A percentile compares a stretch with the other conserved stretches of the same genome.
Evolutionary conservation across 2,329 filamentous ascomycete species (phyloP).

Genomic region (Huntiella moniliformis): DNA sequence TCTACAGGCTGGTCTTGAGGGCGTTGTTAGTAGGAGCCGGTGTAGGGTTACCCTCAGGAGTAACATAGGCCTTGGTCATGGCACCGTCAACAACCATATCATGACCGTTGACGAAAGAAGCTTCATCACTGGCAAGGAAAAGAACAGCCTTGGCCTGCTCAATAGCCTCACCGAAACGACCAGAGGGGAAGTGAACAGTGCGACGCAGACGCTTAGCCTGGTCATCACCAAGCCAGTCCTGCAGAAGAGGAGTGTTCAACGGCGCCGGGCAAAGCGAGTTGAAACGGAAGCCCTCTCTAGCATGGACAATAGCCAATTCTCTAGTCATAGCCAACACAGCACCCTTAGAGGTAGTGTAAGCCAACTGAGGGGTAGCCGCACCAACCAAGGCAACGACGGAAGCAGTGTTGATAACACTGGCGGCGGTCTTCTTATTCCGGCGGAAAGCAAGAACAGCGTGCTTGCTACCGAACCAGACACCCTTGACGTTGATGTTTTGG

Average conservation of each 20-base stretch:
- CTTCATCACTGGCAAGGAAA: conserved; percentile 57
- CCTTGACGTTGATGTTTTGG: conserved; percentile 90
- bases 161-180: conserved; percentile 58
- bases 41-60: conserved; percentile 15
- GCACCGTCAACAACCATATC: conserved; percentile 58
- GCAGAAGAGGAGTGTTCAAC: conserved; percentile 66
- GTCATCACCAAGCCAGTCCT: conserved; percentile 62
- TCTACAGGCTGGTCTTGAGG: conserved; percentile 20
- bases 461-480: conserved; percentile 93
- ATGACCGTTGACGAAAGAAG: conserved; percentile 52
- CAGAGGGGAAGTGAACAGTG: conserved; percentile 57
- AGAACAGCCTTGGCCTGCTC: conserved; percentile 59
- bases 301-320: conserved; percentile 82
- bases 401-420: conserved; percentile 81
- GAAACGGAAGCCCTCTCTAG: conserved; percentile 73
- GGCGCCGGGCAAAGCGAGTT: conserved; percentile 82
- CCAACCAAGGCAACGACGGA: conserved; percentile 77
- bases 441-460: conserved; percentile 68
- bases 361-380: conserved; percentile 71
- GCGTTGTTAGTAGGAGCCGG: conserved; percentile 42
- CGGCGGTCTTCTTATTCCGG: conserved; percentile 57
- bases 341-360: conserved; percentile 87
- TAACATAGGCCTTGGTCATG: conserved; percentile 37
- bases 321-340: conserved; percentile 79
- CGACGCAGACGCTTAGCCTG: conserved; percentile 48